Conservation (phyloP, 169 alveolate species). For the Cryptosporidium canis region DNA sequence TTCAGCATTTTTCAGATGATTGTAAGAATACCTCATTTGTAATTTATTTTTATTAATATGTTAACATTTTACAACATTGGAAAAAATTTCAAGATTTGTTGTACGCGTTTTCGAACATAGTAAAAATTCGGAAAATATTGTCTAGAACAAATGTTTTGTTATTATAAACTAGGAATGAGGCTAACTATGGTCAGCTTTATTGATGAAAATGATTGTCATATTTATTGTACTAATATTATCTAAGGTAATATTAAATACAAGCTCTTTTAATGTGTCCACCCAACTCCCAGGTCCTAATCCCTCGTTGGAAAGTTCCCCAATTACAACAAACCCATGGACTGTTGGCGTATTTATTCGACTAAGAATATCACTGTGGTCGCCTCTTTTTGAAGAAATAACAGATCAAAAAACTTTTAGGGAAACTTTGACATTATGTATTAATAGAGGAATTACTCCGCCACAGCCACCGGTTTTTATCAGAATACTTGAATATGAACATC, state of each 20-base stretch:
- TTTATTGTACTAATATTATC: background rate
- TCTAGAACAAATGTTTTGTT: background rate
- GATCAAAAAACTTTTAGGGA: slow-evolving; percentile 30
- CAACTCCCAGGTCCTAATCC: background rate
- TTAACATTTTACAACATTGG: too few species aligned
- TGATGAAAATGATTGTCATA: slow-evolving; percentile 1
- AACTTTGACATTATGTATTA: slow-evolving; percentile 33
- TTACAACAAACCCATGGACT: slow-evolving; percentile 57
- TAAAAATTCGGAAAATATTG: background rate
- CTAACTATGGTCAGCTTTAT: background rate
- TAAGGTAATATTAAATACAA: background rate
- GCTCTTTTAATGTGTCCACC: background rate
- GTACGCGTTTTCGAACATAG: slow-evolving; percentile 63
- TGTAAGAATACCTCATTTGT: too few species aligned
- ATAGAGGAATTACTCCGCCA: slow-evolving; percentile 64
- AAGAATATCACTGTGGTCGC: slow-evolving; percentile 45
- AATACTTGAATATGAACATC: slow-evolving; percentile 45
- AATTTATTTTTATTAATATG: background rate
- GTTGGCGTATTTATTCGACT: slow-evolving; percentile 32
- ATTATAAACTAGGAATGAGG: background rate
- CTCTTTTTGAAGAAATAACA: slow-evolving; percentile 35
- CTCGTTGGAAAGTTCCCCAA: slow-evolving; percentile 1
- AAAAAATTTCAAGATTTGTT: background rate
- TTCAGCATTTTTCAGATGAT: too few species aligned
- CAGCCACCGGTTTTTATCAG: slow-evolving; percentile 54